Evolutionary conservation across 441 rosid species (phyloP).

Genomic region (Rhodomyrtus psidioides): DNA sequence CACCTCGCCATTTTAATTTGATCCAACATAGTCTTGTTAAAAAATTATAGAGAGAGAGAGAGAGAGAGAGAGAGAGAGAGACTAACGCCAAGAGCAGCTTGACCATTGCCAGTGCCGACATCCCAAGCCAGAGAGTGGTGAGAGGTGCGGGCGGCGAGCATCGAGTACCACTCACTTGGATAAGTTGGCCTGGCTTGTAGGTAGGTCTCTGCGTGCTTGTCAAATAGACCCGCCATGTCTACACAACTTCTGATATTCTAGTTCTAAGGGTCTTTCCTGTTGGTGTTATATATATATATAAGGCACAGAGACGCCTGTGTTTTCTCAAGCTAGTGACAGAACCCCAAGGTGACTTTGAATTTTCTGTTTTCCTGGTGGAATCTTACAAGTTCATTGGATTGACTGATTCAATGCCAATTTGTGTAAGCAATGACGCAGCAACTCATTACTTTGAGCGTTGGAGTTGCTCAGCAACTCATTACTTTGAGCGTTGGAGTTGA

Average conservation of each 20-base stretch:
- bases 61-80: neutral
- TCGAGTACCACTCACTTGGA: conserved; percentile 43
- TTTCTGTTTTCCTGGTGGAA: neutral
- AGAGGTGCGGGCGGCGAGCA: conserved; percentile 37
- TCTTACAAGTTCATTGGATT: neutral
- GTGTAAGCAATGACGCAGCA: neutral
- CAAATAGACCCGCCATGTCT: conserved; percentile 42
- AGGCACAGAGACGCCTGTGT: neutral
- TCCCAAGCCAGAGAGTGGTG: conserved; percentile 47
- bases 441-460: neutral
- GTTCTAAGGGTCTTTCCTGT: neutral
- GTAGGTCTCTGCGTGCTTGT: conserved; percentile 41
- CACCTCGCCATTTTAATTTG: neutral
- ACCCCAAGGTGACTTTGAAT: neutral
- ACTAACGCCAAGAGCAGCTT: conserved; percentile 55
- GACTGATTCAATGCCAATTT: neutral
- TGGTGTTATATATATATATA: neutral
- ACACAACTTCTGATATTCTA: neutral
- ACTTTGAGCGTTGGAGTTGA: neutral
- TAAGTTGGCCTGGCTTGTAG: conserved; percentile 44
- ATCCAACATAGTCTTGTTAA: neutral
- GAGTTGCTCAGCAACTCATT: neutral
- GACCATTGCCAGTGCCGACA: conserved; percentile 60
- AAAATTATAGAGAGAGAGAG: neutral
- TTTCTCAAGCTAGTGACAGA: neutral